Percentiles rank a stretch among this genome's conserved stretches.
Evolutionary conservation across 2,329 filamentous ascomycete species (phyloP).

Genomic region (Paecilomyces variotii): DNA sequence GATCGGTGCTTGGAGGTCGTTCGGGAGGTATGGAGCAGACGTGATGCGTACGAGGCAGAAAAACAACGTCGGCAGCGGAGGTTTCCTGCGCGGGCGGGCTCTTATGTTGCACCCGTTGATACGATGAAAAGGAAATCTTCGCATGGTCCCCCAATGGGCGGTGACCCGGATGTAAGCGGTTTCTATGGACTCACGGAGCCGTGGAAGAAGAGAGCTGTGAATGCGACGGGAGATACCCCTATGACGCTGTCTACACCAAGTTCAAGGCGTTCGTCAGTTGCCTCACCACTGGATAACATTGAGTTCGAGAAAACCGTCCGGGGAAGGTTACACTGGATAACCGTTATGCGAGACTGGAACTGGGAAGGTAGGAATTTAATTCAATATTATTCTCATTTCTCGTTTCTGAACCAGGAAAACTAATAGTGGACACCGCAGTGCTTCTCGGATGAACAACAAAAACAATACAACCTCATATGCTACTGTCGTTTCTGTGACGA

Average conservation of each 20-base stretch:
- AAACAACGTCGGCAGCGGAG: constrained; percentile 25
- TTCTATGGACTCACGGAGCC: constrained; percentile 18
- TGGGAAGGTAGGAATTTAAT: constrained; percentile 55
- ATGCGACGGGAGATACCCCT: constrained; percentile 1
- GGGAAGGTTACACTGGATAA: constrained; percentile 59
- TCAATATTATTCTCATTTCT: not conserved
- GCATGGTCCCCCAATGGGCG: constrained; percentile 10
- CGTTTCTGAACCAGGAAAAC: not conserved
- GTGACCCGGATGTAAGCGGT: constrained; percentile 16
- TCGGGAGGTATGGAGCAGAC: constrained; percentile 58
- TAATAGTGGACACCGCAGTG: not conserved
- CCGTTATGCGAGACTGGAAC: constrained; percentile 64
- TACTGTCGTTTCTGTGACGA: not conserved
- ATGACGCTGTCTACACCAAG: constrained; percentile 4
- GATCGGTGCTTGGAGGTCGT: constrained; percentile 58
- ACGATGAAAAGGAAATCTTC: constrained; percentile 11
- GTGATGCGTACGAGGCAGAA: constrained; percentile 46
- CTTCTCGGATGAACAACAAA: not conserved
- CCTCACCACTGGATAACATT: constrained; percentile 35
- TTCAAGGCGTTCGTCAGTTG: constrained; percentile 20
- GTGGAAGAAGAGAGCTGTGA: constrained; percentile 14
- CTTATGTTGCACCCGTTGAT: constrained; percentile 10
- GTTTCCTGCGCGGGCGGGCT: constrained; percentile 13
- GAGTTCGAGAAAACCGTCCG: constrained; percentile 57
- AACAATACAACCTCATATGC: not conserved